Evolutionary conservation across 1,284 basidiomycete species (phyloP).

Genomic region (Apiotrichum akiyoshidainum): DNA sequence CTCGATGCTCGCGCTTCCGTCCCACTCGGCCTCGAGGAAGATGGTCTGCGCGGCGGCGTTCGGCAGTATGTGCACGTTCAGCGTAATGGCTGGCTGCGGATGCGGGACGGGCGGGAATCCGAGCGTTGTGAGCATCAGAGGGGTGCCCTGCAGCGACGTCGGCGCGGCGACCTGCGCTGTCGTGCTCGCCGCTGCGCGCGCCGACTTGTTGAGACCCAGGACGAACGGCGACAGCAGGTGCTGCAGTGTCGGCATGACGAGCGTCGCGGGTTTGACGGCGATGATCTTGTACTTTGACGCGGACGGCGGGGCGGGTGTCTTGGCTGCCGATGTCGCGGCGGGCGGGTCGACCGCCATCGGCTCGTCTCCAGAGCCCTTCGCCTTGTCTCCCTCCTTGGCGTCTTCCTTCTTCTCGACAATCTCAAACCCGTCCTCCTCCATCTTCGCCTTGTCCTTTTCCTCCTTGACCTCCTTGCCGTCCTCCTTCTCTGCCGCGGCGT

Average conservation of each 20-base stretch:
- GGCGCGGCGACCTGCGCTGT: conserved; percentile 34
- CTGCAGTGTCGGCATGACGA: conserved; percentile 38
- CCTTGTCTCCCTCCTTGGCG: background rate
- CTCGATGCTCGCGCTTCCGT: conserved; percentile 5
- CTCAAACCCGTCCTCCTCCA: conserved; percentile 35
- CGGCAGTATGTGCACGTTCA: conserved; percentile 37
- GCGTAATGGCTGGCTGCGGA: conserved; percentile 25
- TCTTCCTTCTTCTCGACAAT: conserved; percentile 25
- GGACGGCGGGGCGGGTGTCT: background rate
- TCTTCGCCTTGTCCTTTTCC: background rate
- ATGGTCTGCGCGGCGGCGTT: conserved; percentile 30
- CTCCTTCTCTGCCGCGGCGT: background rate
- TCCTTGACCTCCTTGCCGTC: background rate
- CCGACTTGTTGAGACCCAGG: conserved; percentile 41
- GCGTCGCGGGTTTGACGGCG: conserved; percentile 32
- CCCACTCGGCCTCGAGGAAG: conserved; percentile 41
- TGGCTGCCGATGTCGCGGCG: background rate
- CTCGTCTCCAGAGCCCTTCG: background rate
- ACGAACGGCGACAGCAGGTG: conserved; percentile 43
- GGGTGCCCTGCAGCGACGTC: conserved; percentile 34
- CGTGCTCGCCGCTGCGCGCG: conserved; percentile 37
- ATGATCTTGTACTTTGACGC: conserved; percentile 27
- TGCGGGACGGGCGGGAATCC: conserved; percentile 29
- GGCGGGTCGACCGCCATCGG: conserved; percentile 3
- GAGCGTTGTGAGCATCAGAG: conserved; percentile 30